Evolutionary conservation across 129 eudicot genomes (phyloP).

Genomic region (Glebionis coronaria): DNA sequence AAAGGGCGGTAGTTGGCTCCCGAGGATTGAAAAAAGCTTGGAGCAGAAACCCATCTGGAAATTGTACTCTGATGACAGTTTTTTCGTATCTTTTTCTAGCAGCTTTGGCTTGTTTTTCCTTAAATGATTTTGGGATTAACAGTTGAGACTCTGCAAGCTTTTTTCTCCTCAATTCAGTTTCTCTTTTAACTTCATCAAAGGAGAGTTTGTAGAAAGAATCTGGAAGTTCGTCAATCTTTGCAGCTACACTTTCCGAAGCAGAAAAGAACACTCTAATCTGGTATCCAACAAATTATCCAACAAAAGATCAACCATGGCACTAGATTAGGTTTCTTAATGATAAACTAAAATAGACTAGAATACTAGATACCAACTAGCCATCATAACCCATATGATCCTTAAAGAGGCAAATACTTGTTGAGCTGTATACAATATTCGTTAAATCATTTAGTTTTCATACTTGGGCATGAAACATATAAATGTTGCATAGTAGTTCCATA

Average conservation of each 20-base stretch:
- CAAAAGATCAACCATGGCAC: constrained; percentile 22
- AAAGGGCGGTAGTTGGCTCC: constrained; percentile 75
- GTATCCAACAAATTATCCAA: constrained; percentile 4
- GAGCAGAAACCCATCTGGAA: constrained; percentile 92
- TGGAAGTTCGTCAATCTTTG: constrained; percentile 77
- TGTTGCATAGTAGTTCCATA: too few relatives aligned
- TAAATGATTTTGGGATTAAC: constrained; percentile 73
- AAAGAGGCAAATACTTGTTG: too few relatives aligned
- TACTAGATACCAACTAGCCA: too few relatives aligned
- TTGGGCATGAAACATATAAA: too few relatives aligned
- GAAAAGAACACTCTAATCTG: constrained; percentile 86
- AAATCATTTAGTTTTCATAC: too few relatives aligned
- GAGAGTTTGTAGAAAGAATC: constrained; percentile 86
- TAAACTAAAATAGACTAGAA: too few relatives aligned
- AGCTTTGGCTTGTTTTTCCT: constrained; percentile 89
- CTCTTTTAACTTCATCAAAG: constrained; percentile 68
- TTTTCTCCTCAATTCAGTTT: constrained; percentile 72
- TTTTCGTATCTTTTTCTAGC: constrained; percentile 65
- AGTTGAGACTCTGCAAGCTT: constrained; percentile 84
- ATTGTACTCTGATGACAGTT: constrained; percentile 75
- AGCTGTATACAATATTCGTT: too few relatives aligned
- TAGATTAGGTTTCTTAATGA: too few relatives aligned
- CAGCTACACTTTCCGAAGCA: constrained; percentile 84
- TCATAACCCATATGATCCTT: too few relatives aligned
- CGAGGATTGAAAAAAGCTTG: constrained; percentile 82